Percentiles rank a stretch among this genome's conserved stretches.
phyloP scores from a whole-genome alignment of 768 basidiomycete species.

The Amanita pseudoporphyria region DNA sequence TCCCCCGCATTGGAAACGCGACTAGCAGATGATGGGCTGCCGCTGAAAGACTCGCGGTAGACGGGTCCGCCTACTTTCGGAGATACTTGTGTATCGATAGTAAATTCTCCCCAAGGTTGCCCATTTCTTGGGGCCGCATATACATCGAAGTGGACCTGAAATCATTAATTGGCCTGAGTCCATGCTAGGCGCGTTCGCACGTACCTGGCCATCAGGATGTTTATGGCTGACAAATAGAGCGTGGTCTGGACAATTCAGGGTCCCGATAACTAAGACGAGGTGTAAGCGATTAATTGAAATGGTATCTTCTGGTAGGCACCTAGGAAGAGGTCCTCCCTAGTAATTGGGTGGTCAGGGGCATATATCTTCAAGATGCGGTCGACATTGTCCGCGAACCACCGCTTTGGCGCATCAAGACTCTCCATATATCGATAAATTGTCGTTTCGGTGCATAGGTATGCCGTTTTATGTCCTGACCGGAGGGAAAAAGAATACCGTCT shows the following conservation, averaged over 20 bases:
- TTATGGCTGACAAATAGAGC: conserved; percentile 68
- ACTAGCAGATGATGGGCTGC: conserved; percentile 18
- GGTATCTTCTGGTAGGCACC: conserved; percentile 14
- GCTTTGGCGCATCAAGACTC: conserved; percentile 39
- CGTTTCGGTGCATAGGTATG: conserved; percentile 48
- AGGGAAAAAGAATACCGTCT: conserved; percentile 44
- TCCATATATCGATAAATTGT: conserved; percentile 48
- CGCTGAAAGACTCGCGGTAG: conserved; percentile 22
- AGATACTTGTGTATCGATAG: conserved; percentile 26
- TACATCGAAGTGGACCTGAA: conserved; percentile 44
- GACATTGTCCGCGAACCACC: conserved; percentile 52
- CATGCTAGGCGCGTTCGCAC: neutral
- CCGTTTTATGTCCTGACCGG: conserved; percentile 42
- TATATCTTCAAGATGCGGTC: conserved; percentile 41
- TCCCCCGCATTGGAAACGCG: conserved; percentile 31
- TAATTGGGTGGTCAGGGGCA: conserved; percentile 26
- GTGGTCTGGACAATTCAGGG: conserved; percentile 55
- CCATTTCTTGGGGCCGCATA: conserved; percentile 31
- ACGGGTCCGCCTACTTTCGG: conserved; percentile 25
- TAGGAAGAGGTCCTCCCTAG: conserved; percentile 37
- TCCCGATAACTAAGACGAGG: conserved; percentile 34
- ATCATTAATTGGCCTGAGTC: neutral
- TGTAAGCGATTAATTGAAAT: neutral
- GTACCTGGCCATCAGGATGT: conserved; percentile 52
- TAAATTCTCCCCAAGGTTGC: conserved; percentile 50